Conservation (phyloP, 495 filamentous ascomycete genomes). For the Annulohypoxylon maeteangense region DNA sequence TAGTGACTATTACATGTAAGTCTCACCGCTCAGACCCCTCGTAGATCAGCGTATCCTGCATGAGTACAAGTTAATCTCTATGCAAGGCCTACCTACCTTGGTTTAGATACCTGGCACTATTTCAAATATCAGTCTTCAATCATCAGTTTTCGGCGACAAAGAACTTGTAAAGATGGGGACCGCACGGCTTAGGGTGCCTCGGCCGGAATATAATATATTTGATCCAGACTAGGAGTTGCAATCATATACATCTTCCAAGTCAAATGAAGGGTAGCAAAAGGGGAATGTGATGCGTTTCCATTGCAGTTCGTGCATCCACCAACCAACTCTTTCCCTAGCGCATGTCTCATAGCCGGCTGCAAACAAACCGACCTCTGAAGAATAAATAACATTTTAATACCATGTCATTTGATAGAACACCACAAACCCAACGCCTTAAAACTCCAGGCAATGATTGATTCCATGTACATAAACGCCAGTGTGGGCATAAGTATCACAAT, state of each 20-base stretch:
- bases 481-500: constrained; percentile 18
- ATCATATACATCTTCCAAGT: constrained; percentile 9
- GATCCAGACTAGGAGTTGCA: constrained; percentile 21
- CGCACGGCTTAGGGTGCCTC: background rate
- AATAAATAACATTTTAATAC: constrained; percentile 37
- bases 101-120: constrained; percentile 12
- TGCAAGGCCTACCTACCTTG: constrained; percentile 12
- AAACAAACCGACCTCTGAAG: constrained; percentile 22
- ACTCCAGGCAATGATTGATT: constrained; percentile 43
- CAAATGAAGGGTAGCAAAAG: constrained; percentile 20
- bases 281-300: constrained; percentile 1
- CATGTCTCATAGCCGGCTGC: constrained; percentile 23
- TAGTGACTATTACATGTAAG: too few species aligned
- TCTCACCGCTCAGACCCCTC: constrained; percentile 24
- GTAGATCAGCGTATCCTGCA: constrained; percentile 28
- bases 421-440: constrained; percentile 18
- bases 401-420: constrained; percentile 15
- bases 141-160: background rate
- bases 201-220: constrained; percentile 23
- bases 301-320: constrained; percentile 6
- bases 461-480: constrained; percentile 29
- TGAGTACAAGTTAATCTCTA: constrained; percentile 8
- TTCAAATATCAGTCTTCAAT: constrained; percentile 7
- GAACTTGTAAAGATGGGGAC: background rate
- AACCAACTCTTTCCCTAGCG: constrained; percentile 8